phyloP scores from a whole-genome alignment of 495 filamentous ascomycete species.

The Lepidopterella palustris region DNA sequence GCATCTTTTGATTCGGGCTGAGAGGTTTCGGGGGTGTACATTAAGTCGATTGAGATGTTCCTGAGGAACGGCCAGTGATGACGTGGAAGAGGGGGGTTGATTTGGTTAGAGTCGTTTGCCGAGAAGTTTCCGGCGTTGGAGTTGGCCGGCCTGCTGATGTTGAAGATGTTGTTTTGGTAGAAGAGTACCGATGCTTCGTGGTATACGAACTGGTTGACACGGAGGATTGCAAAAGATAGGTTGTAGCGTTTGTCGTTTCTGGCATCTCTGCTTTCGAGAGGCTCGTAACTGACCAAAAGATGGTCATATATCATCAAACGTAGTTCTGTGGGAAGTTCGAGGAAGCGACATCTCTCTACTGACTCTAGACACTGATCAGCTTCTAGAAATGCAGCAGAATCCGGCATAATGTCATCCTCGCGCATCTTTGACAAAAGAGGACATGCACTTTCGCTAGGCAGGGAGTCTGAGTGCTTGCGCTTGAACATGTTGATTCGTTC shows the following conservation, averaged over 20 bases:
- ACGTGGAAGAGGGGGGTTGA: not conserved
- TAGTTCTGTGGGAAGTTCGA: not conserved
- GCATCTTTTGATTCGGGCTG: not conserved
- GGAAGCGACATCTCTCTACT: not conserved
- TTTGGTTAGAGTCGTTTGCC: not conserved
- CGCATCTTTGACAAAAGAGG: not conserved
- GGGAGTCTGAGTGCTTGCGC: not conserved
- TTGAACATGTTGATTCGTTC: not conserved
- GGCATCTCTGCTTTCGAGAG: not conserved
- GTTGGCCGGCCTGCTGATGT: not conserved
- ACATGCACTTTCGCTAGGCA: not conserved
- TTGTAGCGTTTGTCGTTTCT: not conserved
- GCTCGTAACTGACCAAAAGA: not conserved
- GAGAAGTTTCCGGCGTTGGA: not conserved
- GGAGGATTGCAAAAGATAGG: not conserved
- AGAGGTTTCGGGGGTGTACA: not conserved
- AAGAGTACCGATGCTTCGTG: not conserved
- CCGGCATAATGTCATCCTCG: not conserved
- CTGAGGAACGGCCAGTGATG: not conserved
- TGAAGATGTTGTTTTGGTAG: not conserved
- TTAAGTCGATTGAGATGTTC: not conserved
- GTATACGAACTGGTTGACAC: not conserved
- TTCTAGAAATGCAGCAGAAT: not conserved
- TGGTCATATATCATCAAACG: not conserved
- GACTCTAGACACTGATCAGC: not conserved